Evolutionary conservation across 495 filamentous ascomycete species (phyloP).

Genomic region (Aspergillus panamensis): DNA sequence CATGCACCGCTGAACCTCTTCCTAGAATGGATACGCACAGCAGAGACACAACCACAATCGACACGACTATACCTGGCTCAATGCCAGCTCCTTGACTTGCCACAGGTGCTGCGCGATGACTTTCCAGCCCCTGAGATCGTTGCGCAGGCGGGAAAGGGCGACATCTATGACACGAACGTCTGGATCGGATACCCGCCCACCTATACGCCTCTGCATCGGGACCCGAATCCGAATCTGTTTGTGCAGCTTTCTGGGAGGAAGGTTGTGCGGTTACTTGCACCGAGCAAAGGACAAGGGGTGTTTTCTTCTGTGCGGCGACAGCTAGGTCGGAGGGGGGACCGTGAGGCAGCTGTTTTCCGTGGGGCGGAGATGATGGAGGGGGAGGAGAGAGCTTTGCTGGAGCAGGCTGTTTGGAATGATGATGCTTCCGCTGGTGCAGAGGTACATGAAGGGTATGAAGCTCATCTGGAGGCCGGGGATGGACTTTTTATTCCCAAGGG

Average conservation of each 20-base stretch:
- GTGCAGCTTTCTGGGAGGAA: constrained; percentile 77
- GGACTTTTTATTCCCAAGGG: constrained; percentile 82
- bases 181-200: constrained; percentile 88
- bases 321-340: constrained; percentile 39
- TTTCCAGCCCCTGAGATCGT: constrained; percentile 68
- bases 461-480: constrained; percentile 61
- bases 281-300: constrained; percentile 54
- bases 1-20: constrained; percentile 56
- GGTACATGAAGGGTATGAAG: constrained; percentile 50
- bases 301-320: constrained; percentile 54
- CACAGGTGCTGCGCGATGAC: constrained; percentile 56
- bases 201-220: constrained; percentile 82
- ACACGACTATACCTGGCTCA: constrained; percentile 78
- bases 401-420: constrained; percentile 66
- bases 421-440: constrained; percentile 14
- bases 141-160: constrained; percentile 55
- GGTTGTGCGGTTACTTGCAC: constrained; percentile 63
- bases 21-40: constrained; percentile 49
- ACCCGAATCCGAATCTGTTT: constrained; percentile 94
- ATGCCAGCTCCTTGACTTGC: constrained; percentile 63
- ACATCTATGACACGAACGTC: constrained; percentile 79
- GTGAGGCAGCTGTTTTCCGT: constrained; percentile 55
- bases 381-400: constrained; percentile 59
- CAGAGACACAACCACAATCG: constrained; percentile 30
- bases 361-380: constrained; percentile 95